Evolutionary conservation across 2,329 filamentous ascomycete genomes (phyloP).

Genomic region (Torrubiellomyces zombiae): DNA sequence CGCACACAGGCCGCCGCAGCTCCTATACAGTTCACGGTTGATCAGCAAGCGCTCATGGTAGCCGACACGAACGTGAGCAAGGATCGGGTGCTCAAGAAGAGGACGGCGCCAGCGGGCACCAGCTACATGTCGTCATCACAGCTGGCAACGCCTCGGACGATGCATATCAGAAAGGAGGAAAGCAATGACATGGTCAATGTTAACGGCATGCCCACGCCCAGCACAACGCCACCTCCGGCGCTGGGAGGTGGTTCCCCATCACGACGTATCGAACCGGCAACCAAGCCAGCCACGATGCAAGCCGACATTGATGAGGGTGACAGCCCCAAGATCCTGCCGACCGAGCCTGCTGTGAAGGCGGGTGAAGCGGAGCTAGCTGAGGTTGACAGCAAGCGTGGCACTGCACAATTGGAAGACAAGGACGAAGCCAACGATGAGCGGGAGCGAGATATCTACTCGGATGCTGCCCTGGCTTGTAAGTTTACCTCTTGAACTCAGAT

Average conservation of each 20-base stretch:
- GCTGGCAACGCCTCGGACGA: conserved; percentile 48
- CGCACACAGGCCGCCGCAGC: conserved; percentile 93
- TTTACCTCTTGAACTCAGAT: conserved; percentile 7
- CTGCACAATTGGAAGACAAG: conserved; percentile 53
- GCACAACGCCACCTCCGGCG: conserved; percentile 44
- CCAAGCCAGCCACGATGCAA: conserved; percentile 52
- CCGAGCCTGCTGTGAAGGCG: conserved; percentile 47
- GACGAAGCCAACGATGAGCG: conserved; percentile 55
- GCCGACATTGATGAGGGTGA: conserved; percentile 63
- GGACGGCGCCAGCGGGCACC: conserved; percentile 37
- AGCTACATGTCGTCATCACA: conserved; percentile 41
- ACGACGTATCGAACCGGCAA: conserved; percentile 36
- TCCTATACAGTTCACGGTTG: conserved; percentile 97
- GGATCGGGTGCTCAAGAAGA: conserved; percentile 50
- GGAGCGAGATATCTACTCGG: conserved; percentile 88
- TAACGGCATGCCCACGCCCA: conserved; percentile 54
- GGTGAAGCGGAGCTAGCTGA: conserved; percentile 50
- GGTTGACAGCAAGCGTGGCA: conserved; percentile 28
- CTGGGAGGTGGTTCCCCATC: conserved; percentile 20
- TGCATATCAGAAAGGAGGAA: conserved; percentile 42
- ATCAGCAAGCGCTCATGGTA: conserved; percentile 85
- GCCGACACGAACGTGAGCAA: conserved; percentile 64
- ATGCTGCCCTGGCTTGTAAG: conserved; percentile 77
- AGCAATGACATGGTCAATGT: conserved; percentile 20
- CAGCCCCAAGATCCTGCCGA: conserved; percentile 61